Conservation (phyloP, 2,329 filamentous ascomycete species). For the Fusarium abutilonis region DNA sequence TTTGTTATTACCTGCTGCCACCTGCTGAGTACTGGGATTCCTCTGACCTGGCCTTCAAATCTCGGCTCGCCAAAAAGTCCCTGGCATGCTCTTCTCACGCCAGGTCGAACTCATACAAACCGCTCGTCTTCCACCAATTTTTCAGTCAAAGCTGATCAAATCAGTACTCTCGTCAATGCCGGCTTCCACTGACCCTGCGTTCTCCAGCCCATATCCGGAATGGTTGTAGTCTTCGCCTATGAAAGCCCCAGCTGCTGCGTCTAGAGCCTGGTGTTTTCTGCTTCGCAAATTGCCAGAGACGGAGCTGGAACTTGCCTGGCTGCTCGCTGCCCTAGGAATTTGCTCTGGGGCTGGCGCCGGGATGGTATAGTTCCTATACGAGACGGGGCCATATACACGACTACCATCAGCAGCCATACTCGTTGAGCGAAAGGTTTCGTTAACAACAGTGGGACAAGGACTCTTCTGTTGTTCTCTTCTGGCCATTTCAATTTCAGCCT, state of each 20-base stretch:
- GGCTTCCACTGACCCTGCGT: background rate
- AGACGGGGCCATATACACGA: background rate
- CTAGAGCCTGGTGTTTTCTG: slow-evolving; percentile 9
- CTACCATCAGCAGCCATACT: background rate
- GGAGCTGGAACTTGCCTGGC: background rate
- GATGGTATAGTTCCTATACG: background rate
- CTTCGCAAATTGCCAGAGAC: background rate
- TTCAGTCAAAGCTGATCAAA: slow-evolving; percentile 26
- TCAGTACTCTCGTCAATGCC: slow-evolving; percentile 6
- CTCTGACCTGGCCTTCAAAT: too few relatives aligned
- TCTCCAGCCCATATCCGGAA: too few relatives aligned
- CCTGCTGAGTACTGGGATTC: too few relatives aligned
- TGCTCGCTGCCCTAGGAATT: background rate
- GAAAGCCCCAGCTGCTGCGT: slow-evolving; percentile 14
- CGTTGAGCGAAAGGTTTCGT: slow-evolving; percentile 4
- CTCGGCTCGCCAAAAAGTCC: too few relatives aligned
- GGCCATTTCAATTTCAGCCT: background rate
- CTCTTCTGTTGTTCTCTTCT: background rate
- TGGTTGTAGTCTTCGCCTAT: too few relatives aligned
- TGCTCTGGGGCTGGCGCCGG: background rate
- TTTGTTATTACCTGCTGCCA: too few relatives aligned
- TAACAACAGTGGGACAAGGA: background rate
- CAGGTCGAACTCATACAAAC: background rate
- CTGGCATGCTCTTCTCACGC: background rate
- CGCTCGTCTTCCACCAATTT: background rate